These are phyloP conservation scores for Histomonas meleagridis DNA, from an alignment of 208 protist genomes.

Conservation along the genomic window DNA sequence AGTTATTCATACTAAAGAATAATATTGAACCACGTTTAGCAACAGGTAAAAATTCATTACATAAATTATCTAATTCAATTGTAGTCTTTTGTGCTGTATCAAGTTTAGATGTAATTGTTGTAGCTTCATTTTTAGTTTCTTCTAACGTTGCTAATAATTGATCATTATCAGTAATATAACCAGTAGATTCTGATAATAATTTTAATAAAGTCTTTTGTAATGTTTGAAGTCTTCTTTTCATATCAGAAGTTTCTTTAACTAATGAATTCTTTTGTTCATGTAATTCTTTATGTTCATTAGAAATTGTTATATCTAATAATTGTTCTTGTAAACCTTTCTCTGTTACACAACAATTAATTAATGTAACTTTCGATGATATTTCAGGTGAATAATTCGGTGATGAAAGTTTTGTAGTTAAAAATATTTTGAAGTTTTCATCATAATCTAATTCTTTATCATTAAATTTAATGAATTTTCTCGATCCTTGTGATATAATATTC, in stretches of 20 bases:
- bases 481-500: constrained; percentile 53
- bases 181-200: constrained; percentile 75
- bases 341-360: constrained; percentile 96
- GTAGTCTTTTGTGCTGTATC: constrained; percentile 76
- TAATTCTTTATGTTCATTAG: constrained; percentile 81
- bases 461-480: constrained; percentile 42
- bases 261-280: constrained; percentile 79
- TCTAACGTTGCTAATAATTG: constrained; percentile 91
- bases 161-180: constrained; percentile 92
- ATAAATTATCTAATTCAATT: constrained; percentile 76
- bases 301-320: constrained; percentile 90
- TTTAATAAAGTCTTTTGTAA: constrained; percentile 91
- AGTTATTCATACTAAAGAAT: constrained; percentile 85
- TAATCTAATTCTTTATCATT: constrained; percentile 82
- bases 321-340: constrained; percentile 87
- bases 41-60: constrained; percentile 75
- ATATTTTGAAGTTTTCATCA: constrained; percentile 78
- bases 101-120: constrained; percentile 82
- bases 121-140: constrained; percentile 85
- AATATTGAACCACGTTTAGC: constrained; percentile 85
- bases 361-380: constrained; percentile 82
- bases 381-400: constrained; percentile 93
- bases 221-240: constrained; percentile 79
- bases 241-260: constrained; percentile 84
- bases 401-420: constrained; percentile 85